Evolutionary conservation across 2,329 filamentous ascomycete species (phyloP).

Genomic region (Calonectria pauciramosa): DNA sequence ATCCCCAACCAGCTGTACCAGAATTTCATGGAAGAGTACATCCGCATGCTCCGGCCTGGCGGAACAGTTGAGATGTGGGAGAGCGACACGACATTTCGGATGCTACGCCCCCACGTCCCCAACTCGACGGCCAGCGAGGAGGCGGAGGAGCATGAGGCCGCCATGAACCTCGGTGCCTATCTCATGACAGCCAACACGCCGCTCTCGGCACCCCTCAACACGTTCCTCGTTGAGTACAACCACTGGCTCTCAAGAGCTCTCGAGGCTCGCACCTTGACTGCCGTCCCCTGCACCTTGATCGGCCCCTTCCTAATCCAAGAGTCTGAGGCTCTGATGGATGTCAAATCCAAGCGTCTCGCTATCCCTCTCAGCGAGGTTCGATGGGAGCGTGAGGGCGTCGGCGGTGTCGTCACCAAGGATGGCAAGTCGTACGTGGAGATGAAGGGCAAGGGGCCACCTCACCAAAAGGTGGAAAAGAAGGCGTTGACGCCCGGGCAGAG

Average conservation of each 20-base stretch:
- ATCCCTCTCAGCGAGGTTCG: slow-evolving; percentile 87
- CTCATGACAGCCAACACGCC: slow-evolving; percentile 86
- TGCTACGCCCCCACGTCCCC: slow-evolving; percentile 83
- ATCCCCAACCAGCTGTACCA: slow-evolving; percentile 72
- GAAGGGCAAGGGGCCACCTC: slow-evolving; percentile 59
- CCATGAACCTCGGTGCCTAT: slow-evolving; percentile 82
- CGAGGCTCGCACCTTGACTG: slow-evolving; percentile 76
- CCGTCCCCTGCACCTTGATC: slow-evolving; percentile 84
- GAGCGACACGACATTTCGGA: slow-evolving; percentile 85
- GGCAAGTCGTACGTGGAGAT: slow-evolving; percentile 72
- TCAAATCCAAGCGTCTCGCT: slow-evolving; percentile 83
- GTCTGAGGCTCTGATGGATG: slow-evolving; percentile 76
- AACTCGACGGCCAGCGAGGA: slow-evolving; percentile 55
- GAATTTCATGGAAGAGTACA: slow-evolving; percentile 75
- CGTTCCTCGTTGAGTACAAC: slow-evolving; percentile 87
- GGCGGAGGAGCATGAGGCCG: slow-evolving; percentile 72
- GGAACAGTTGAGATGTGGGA: slow-evolving; percentile 92
- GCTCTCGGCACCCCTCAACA: slow-evolving; percentile 84
- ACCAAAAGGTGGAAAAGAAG: slow-evolving; percentile 58
- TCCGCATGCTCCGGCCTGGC: slow-evolving; percentile 82
- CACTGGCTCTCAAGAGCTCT: slow-evolving; percentile 83
- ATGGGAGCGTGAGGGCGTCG: slow-evolving; percentile 86
- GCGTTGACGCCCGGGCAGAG: slow-evolving; percentile 76
- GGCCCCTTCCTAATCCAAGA: slow-evolving; percentile 86
- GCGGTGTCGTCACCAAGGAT: slow-evolving; percentile 72